Percentiles rank a stretch among this genome's conserved stretches.
phyloP scores from a whole-genome alignment of 768 basidiomycete genomes.

The Auricularia sp. region DNA sequence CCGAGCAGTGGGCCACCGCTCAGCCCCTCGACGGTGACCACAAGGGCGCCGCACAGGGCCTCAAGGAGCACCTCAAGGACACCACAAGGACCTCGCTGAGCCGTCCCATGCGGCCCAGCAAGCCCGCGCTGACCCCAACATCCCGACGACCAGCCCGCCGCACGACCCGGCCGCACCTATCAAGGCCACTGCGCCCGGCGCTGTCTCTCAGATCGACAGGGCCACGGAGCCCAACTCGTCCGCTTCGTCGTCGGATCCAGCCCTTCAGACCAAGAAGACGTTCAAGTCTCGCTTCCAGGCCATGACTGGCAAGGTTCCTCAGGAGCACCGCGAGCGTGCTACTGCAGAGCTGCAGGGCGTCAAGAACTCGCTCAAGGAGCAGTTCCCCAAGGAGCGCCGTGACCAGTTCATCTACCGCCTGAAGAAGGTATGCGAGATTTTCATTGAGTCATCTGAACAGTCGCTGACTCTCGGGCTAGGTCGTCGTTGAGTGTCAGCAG shows the following conservation, averaged over 20 bases:
- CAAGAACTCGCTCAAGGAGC: constrained; percentile 63
- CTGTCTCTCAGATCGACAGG: neutral
- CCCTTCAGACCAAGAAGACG: constrained; percentile 3
- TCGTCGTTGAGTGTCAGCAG: constrained; percentile 85
- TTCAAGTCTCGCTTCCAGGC: constrained; percentile 6
- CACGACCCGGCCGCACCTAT: neutral
- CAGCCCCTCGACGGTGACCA: neutral
- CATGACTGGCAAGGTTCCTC: constrained; percentile 34
- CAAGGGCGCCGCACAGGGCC: neutral
- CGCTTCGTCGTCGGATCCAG: neutral
- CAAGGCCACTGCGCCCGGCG: neutral
- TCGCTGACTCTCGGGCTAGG: constrained; percentile 27
- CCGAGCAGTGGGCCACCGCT: constrained; percentile 51
- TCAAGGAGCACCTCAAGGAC: neutral
- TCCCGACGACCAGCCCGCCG: neutral
- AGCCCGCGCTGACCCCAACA: neutral
- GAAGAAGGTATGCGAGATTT: constrained; percentile 59
- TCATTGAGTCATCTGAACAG: neutral
- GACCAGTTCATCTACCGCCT: constrained; percentile 89
- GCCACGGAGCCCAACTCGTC: neutral
- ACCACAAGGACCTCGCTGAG: neutral
- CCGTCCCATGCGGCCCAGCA: neutral
- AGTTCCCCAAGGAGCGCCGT: constrained; percentile 83
- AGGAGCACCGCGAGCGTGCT: constrained; percentile 53
- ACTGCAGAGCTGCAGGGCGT: constrained; percentile 47